Evolutionary conservation across 495 filamentous ascomycete genomes (phyloP).

Genomic region (Aspergillus egyptiacus): DNA sequence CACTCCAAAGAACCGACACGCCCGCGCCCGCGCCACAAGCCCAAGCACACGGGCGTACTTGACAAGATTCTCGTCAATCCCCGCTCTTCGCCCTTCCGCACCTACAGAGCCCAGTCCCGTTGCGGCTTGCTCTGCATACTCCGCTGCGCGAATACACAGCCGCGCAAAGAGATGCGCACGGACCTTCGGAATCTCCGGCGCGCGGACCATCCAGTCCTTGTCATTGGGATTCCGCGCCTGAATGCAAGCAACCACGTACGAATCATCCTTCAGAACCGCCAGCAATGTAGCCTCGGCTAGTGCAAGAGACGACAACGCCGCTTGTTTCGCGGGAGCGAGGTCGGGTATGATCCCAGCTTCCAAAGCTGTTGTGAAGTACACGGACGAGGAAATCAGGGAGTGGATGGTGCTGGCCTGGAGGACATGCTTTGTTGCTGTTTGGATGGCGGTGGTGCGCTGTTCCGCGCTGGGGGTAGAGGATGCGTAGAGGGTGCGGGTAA

Average conservation of each 20-base stretch:
- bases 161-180: slow-evolving; percentile 80
- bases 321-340: slow-evolving; percentile 57
- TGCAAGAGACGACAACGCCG: slow-evolving; percentile 65
- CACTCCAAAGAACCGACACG: slow-evolving; percentile 83
- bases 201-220: slow-evolving; percentile 87
- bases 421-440: slow-evolving; percentile 69
- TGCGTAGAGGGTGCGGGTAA: slow-evolving; percentile 51
- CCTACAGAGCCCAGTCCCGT: slow-evolving; percentile 41
- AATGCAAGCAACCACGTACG: slow-evolving; percentile 73
- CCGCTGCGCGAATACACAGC: slow-evolving; percentile 67
- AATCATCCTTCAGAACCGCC: slow-evolving; percentile 87
- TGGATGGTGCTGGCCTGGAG: slow-evolving; percentile 76
- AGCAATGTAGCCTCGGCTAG: slow-evolving; percentile 85
- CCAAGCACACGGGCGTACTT: slow-evolving; percentile 69
- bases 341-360: slow-evolving; percentile 40
- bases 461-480: slow-evolving; percentile 55
- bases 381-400: slow-evolving; percentile 49
- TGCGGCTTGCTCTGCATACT: slow-evolving; percentile 48
- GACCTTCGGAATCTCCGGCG: slow-evolving; percentile 80
- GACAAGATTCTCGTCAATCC: slow-evolving; percentile 54
- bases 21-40: slow-evolving; percentile 68
- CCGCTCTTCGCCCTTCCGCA: slow-evolving; percentile 19
- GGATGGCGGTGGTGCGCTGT: slow-evolving; percentile 61
- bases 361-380: slow-evolving; percentile 17
- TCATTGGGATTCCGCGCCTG: slow-evolving; percentile 72